A percentile compares a stretch with the other conserved stretches of the same genome.
Conservation (phyloP, 2,329 filamentous ascomycete genomes). For the Sclerotiophoma versabilis region DNA sequence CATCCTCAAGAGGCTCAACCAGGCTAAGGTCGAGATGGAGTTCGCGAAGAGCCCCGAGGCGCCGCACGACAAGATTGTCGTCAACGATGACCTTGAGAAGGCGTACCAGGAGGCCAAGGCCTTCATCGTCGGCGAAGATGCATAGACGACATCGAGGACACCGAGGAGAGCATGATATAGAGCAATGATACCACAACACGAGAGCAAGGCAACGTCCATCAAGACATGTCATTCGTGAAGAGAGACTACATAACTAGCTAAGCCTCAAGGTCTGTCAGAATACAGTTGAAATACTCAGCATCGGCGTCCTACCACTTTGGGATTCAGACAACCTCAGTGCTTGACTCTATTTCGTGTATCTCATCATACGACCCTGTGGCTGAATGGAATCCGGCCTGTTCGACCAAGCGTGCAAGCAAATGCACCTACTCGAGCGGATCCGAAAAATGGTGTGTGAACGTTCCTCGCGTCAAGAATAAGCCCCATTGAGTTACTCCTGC, state of each 20-base stretch:
- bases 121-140: slow-evolving; percentile 56
- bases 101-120: slow-evolving; percentile 59
- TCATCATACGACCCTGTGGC: slow-evolving; percentile 79
- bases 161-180: not conserved
- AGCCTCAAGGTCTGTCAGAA: slow-evolving; percentile 53
- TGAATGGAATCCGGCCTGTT: slow-evolving; percentile 68
- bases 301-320: slow-evolving; percentile 55
- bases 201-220: not conserved
- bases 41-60: slow-evolving; percentile 50
- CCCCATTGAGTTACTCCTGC: slow-evolving; percentile 97
- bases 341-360: slow-evolving; percentile 95
- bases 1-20: slow-evolving; percentile 56
- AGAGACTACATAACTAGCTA: slow-evolving; percentile 31
- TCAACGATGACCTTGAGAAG: slow-evolving; percentile 60
- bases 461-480: slow-evolving; percentile 99
- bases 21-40: slow-evolving; percentile 55
- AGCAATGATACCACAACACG: slow-evolving; percentile 7
- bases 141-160: slow-evolving; percentile 13
- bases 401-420: slow-evolving; percentile 64
- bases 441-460: slow-evolving; percentile 57
- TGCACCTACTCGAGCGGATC: slow-evolving; percentile 52
- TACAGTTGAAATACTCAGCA: slow-evolving; percentile 56
- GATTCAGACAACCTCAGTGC: slow-evolving; percentile 75
- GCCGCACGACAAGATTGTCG: slow-evolving; percentile 60
- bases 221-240: not conserved